phyloP scores from a whole-genome alignment of 2,329 filamentous ascomycete genomes.

The Sclerotinia spermophila region DNA sequence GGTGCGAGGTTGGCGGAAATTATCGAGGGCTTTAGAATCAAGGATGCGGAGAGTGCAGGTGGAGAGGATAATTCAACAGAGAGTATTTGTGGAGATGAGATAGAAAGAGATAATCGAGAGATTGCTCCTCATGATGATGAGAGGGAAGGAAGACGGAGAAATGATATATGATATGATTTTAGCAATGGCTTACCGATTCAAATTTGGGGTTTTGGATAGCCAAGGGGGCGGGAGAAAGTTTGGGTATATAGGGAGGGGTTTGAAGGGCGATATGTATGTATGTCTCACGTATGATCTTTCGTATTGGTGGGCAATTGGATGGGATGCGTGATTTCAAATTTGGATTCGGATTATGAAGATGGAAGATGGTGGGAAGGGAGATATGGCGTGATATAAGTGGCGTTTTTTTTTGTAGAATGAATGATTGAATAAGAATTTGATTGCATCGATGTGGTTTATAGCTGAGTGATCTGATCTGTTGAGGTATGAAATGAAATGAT shows the following conservation, averaged over 20 bases:
- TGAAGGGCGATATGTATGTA: not conserved
- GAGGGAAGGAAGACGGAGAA: not conserved
- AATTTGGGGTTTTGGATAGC: not conserved
- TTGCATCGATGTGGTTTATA: not conserved
- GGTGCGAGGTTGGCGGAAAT: constrained; percentile 56
- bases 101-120: not conserved
- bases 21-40: constrained; percentile 19
- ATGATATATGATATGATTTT: constrained; percentile 6
- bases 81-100: constrained; percentile 5
- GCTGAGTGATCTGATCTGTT: constrained; percentile 40
- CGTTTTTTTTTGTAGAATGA: constrained; percentile 65
- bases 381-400: constrained; percentile 55
- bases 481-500: constrained; percentile 87
- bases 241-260: not conserved
- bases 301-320: not conserved
- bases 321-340: not conserved
- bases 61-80: not conserved
- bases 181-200: not conserved
- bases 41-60: constrained; percentile 11
- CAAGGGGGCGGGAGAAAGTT: not conserved
- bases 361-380: not conserved
- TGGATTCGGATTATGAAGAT: not conserved
- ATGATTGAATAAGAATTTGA: not conserved
- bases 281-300: not conserved
- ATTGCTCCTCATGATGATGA: not conserved